Evolutionary conservation across 169 alveolate species (phyloP).

Genomic region (Eimeria falciformis): DNA sequence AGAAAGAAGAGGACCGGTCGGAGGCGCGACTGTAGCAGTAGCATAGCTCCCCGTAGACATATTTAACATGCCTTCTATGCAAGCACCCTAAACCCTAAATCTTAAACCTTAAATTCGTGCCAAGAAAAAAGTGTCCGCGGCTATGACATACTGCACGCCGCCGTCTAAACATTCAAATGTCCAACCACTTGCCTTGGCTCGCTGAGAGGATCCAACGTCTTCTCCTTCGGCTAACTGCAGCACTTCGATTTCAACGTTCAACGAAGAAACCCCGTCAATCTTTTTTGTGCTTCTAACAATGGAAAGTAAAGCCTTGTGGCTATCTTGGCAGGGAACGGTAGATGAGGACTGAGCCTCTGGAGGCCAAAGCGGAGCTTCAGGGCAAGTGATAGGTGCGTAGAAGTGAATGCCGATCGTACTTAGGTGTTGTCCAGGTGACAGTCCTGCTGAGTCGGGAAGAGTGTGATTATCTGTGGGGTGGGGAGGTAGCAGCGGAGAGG

Average conservation of each 20-base stretch:
- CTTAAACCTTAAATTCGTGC: too few species aligned
- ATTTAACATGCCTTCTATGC: too few species aligned
- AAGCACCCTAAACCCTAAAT: too few species aligned
- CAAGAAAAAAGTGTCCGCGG: too few species aligned
- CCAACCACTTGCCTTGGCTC: too few species aligned
- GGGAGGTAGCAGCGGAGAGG: constrained; percentile 39
- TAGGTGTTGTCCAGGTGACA: neutral
- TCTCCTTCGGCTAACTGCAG: neutral
- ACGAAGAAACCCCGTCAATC: neutral
- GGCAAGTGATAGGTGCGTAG: constrained; percentile 35
- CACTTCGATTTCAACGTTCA: neutral
- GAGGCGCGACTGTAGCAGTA: neutral
- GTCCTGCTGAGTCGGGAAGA: neutral
- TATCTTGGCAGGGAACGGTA: neutral
- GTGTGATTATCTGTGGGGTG: neutral
- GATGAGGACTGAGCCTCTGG: neutral
- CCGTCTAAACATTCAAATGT: too few species aligned
- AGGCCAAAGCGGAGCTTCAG: constrained; percentile 10
- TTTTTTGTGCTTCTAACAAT: neutral
- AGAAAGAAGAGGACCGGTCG: constrained; percentile 54
- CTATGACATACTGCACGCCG: too few species aligned
- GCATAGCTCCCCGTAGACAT: too few species aligned
- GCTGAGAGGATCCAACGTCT: too few species aligned
- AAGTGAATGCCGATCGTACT: constrained; percentile 9
- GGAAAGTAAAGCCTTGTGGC: neutral